phyloP scores from a whole-genome alignment of 176 grass and related monocot genomes.

The Areca catechu region DNA sequence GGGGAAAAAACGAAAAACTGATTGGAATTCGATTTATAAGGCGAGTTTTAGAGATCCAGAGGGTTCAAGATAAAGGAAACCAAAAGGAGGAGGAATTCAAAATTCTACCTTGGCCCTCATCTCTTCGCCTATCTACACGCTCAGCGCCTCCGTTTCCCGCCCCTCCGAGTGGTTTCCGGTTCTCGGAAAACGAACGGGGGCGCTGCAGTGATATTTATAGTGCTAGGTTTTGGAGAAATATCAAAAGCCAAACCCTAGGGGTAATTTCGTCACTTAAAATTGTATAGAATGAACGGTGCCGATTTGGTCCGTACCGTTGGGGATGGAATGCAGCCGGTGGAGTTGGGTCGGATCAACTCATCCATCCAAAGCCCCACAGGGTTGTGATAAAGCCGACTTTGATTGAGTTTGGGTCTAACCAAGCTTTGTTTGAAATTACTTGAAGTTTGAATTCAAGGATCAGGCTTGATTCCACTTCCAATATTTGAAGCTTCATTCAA shows the following conservation, averaged over 20 bases:
- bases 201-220: conserved; percentile 17
- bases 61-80: neutral
- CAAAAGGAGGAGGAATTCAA: neutral
- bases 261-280: conserved; percentile 9
- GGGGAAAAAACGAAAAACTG: conserved; percentile 19
- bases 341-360: too few species aligned
- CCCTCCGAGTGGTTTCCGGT: conserved; percentile 10
- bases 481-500: too few species aligned
- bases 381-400: too few species aligned
- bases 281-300: too few species aligned
- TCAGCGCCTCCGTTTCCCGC: conserved; percentile 9
- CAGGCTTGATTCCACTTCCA: too few species aligned
- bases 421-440: too few species aligned
- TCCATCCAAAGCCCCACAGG: too few species aligned
- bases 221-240: conserved; percentile 14
- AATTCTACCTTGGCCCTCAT: neutral
- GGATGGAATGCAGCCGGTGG: too few species aligned
- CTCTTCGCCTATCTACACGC: neutral
- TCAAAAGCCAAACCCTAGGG: neutral
- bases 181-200: neutral
- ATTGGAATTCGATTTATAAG: conserved; percentile 13
- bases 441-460: too few species aligned
- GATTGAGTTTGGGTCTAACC: too few species aligned
- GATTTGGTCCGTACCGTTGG: too few species aligned
- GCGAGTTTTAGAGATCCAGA: neutral